Evolutionary conservation across 495 filamentous ascomycete genomes (phyloP), one percentile per base, ranked within the genome.

Genomic region (Penicillium parvum): DNA sequence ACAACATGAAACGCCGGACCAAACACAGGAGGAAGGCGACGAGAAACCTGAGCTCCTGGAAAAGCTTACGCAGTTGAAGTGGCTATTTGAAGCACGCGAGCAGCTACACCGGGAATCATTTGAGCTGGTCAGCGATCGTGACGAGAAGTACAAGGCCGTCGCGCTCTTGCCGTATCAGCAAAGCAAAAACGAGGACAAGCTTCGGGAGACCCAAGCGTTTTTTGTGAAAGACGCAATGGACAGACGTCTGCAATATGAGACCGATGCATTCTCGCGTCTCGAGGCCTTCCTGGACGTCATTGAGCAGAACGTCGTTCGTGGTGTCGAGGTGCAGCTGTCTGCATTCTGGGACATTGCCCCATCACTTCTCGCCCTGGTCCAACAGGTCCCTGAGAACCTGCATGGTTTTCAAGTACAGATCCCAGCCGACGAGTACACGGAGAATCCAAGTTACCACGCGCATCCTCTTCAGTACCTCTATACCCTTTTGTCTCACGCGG

Each of bases 341-440:
- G 89, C 89, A 3, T 98, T 96, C 67, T 98, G 92, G 92, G 94
- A 98, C 55, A 95, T 97, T 50, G 92, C 90, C 0, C 94, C 94
- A 1, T 75, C 79, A 1, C 75, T 98, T 0, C 72, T 83, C 7
- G 74, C 80, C 1, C 63, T 96, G 15, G 76, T 90, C 4, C 84
- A 92, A 51, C 85, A 84, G 53, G 78, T 96, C 11, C 90, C 89
- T 0, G 52, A 64, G 4, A 37, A 66, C 16, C 75, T 88, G 40
- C 49, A 61, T 7, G 76, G 81, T 38, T 83, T 85, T 61, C 49
- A 76, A 18, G 61, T 84, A 20, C 72, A 76, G 40, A 81, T 98
- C 36, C 92, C 92, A 0, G 51, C 71, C 0, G 63, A 77, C 19
- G 92, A 98, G 61, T 86, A 81, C 50, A 77, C 80, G 8, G 92